These are phyloP conservation scores for Evansstolkia leycettana DNA, from an alignment of 495 filamentous ascomycete genomes.

Conservation along the genomic window DNA sequence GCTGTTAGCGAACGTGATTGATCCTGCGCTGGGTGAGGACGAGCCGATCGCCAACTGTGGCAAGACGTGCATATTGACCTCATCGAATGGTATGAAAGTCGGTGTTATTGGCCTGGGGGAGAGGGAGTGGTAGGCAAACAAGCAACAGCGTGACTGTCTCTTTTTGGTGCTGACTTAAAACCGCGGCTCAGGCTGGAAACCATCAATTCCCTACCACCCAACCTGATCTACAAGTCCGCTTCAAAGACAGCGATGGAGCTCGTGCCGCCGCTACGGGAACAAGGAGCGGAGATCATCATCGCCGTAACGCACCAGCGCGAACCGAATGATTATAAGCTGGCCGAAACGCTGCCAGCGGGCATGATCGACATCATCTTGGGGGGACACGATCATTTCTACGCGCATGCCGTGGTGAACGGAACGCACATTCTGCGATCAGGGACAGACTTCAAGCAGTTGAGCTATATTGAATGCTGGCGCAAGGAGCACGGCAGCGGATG, in stretches of 20 bases:
- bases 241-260: slow-evolving; percentile 56
- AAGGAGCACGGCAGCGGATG: slow-evolving; percentile 39
- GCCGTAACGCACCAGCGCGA: slow-evolving; percentile 77
- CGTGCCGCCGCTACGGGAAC: slow-evolving; percentile 52
- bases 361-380: slow-evolving; percentile 75
- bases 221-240: slow-evolving; percentile 69
- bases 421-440: slow-evolving; percentile 73
- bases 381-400: slow-evolving; percentile 84
- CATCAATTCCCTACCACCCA: slow-evolving; percentile 71
- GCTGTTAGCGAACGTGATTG: slow-evolving; percentile 76
- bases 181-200: slow-evolving; percentile 68
- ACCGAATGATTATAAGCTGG: slow-evolving; percentile 75
- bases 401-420: slow-evolving; percentile 60
- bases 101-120: slow-evolving; percentile 79
- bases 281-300: slow-evolving; percentile 72
- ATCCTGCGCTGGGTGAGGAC: slow-evolving; percentile 59
- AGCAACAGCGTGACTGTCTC: not conserved
- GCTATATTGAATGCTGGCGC: slow-evolving; percentile 67
- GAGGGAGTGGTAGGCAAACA: slow-evolving; percentile 41
- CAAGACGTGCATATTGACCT: slow-evolving; percentile 57
- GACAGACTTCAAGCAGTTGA: slow-evolving; percentile 81
- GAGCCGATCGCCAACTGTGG: slow-evolving; percentile 58
- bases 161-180: slow-evolving; percentile 15
- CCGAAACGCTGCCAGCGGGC: slow-evolving; percentile 49
- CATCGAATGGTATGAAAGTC: slow-evolving; percentile 74